Conservation (phyloP, 2,329 filamentous ascomycete species). For the Malbranchea cinnamomea region DNA sequence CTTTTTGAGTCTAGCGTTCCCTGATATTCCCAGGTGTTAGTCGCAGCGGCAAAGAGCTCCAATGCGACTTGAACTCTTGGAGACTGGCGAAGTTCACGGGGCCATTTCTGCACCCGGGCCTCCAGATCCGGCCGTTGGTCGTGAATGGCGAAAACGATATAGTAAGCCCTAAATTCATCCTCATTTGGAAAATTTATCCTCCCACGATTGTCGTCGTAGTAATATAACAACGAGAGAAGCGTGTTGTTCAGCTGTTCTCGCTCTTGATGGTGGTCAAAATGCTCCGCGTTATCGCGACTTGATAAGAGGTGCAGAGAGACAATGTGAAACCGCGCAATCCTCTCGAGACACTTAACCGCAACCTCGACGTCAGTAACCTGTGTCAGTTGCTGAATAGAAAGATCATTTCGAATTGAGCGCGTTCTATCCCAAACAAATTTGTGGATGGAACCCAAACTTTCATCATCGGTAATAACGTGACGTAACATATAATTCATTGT, state of each 20-base stretch:
- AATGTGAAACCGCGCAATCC: slow-evolving; percentile 50
- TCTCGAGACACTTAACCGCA: slow-evolving; percentile 46
- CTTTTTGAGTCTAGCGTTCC: slow-evolving; percentile 36
- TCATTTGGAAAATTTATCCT: slow-evolving; percentile 40
- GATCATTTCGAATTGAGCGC: slow-evolving; percentile 49
- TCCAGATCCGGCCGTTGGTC: slow-evolving; percentile 40
- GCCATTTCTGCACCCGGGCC: slow-evolving; percentile 42
- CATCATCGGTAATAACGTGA: slow-evolving; percentile 35
- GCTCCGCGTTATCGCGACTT: slow-evolving; percentile 34
- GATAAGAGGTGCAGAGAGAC: slow-evolving; percentile 46
- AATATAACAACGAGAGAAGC: slow-evolving; percentile 44
- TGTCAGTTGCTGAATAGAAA: slow-evolving; percentile 46
- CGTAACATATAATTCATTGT: slow-evolving; percentile 35
- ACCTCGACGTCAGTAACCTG: slow-evolving; percentile 40
- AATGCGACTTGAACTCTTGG: slow-evolving; percentile 41
- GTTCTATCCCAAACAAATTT: slow-evolving; percentile 53
- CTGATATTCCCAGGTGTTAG: slow-evolving; percentile 37
- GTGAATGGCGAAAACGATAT: slow-evolving; percentile 41
- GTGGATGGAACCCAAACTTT: slow-evolving; percentile 38
- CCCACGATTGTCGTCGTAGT: slow-evolving; percentile 41
- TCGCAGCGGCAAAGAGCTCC: slow-evolving; percentile 41
- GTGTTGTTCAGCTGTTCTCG: slow-evolving; percentile 50
- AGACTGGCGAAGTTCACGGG: slow-evolving; percentile 34
- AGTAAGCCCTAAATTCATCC: slow-evolving; percentile 49
- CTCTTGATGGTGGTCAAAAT: slow-evolving; percentile 44